Percentiles rank a stretch among this genome's conserved stretches.
These are phyloP conservation scores for Biscutella laevigata DNA, from an alignment of 441 rosid genomes.

Conservation along the genomic window DNA sequence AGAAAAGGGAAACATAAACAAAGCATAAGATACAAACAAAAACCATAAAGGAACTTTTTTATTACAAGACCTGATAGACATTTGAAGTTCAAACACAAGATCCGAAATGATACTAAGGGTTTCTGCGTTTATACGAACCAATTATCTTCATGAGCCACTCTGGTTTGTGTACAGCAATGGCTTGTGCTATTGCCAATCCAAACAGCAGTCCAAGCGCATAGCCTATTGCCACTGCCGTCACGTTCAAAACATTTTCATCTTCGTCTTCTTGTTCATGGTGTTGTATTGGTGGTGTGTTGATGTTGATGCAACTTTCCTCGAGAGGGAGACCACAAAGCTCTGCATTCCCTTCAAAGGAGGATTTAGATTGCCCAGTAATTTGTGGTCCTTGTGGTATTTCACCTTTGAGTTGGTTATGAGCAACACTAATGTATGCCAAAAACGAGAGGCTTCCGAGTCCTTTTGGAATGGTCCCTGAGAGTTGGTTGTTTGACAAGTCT, in stretches of 20 bases:
- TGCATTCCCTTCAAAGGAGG: slow-evolving; percentile 6
- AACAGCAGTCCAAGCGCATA: background rate
- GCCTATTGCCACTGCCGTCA: slow-evolving; percentile 12
- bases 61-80: too few species aligned
- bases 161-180: background rate
- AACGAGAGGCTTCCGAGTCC: slow-evolving; percentile 22
- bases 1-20: too few species aligned
- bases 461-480: slow-evolving; percentile 22
- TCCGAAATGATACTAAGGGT: too few species aligned
- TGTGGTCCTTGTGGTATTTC: slow-evolving; percentile 19
- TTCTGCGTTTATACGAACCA: too few species aligned
- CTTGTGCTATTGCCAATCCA: background rate
- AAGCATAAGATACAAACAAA: too few species aligned
- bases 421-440: slow-evolving; percentile 8
- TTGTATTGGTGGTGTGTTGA: background rate
- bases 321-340: slow-evolving; percentile 11
- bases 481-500: background rate
- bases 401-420: background rate
- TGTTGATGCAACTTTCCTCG: background rate
- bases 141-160: background rate
- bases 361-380: background rate
- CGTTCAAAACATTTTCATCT: background rate
- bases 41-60: too few species aligned
- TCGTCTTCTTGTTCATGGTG: background rate
- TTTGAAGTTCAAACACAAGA: too few species aligned